Evolutionary conservation across 2,329 filamentous ascomycete species (phyloP).

Genomic region (Davidsoniella virescens): DNA sequence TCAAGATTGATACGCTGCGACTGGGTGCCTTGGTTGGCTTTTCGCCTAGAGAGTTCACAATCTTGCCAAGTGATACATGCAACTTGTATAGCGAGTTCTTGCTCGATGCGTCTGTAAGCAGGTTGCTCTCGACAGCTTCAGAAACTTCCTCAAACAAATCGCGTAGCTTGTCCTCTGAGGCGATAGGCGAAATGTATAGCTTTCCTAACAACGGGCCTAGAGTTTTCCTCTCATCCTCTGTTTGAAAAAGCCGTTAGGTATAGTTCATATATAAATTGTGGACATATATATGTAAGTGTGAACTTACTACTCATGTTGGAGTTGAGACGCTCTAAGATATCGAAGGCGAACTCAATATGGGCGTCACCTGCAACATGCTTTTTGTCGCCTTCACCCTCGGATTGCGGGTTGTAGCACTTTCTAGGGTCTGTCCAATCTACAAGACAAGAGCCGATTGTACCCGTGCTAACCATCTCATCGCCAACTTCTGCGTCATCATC

Average conservation of each 20-base stretch:
- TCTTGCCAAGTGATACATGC: conserved; percentile 50
- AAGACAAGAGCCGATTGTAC: conserved; percentile 63
- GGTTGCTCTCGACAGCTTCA: conserved; percentile 45
- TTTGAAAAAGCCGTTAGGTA: conserved; percentile 19
- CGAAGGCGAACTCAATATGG: conserved; percentile 62
- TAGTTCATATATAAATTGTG: neutral
- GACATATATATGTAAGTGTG: neutral
- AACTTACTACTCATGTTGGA: conserved; percentile 50
- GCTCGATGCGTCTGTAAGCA: conserved; percentile 42
- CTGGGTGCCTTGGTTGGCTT: conserved; percentile 24
- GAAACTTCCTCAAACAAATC: conserved; percentile 41
- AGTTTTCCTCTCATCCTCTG: conserved; percentile 75
- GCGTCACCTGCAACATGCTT: conserved; percentile 58
- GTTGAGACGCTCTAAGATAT: conserved; percentile 59
- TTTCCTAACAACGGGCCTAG: conserved; percentile 66
- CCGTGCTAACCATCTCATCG: conserved; percentile 64
- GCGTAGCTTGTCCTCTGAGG: conserved; percentile 40
- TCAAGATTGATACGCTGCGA: conserved; percentile 25
- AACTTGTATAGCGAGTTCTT: conserved; percentile 53
- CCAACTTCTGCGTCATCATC: conserved; percentile 60
- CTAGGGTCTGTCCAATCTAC: conserved; percentile 92
- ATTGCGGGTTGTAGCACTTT: conserved; percentile 45
- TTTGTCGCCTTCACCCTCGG: conserved; percentile 37
- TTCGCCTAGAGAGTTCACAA: conserved; percentile 43
- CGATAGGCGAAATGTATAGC: conserved; percentile 57